Conservation (phyloP, 139 green algal species). For the Tetraselmis chui region DNA sequence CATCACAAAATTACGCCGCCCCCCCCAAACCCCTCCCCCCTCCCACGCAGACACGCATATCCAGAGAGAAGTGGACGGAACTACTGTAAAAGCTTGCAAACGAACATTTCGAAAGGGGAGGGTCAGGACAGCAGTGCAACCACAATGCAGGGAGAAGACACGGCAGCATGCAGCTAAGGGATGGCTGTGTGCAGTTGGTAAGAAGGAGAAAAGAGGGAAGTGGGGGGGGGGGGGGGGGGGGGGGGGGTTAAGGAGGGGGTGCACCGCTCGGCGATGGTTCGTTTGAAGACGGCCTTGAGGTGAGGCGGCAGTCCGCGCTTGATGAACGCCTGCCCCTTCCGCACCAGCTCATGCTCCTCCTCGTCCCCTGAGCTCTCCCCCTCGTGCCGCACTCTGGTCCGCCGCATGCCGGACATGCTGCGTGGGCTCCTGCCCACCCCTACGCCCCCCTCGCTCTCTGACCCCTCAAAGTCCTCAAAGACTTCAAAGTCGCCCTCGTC, state of each 20-base stretch:
- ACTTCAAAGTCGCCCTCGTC: background rate
- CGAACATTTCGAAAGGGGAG: background rate
- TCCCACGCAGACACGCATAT: too few species aligned
- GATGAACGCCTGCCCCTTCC: background rate
- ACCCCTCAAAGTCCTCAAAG: background rate
- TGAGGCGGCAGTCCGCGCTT: background rate
- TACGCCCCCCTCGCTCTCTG: background rate
- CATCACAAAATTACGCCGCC: too few species aligned
- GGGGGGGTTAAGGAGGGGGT: background rate
- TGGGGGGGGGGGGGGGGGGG: too few species aligned
- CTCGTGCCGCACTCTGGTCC: background rate
- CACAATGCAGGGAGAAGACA: too few species aligned
- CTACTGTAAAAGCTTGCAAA: too few species aligned
- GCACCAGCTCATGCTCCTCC: background rate
- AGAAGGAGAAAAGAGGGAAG: too few species aligned
- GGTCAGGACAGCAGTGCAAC: background rate
- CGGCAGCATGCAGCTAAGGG: too few species aligned
- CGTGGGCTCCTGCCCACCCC: background rate
- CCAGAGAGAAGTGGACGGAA: too few species aligned
- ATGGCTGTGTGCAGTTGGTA: too few species aligned
- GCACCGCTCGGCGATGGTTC: background rate
- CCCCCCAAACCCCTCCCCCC: too few species aligned
- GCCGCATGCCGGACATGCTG: background rate
- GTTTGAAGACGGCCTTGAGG: background rate
- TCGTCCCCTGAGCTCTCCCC: background rate